Evolutionary conservation across 176 grass and related monocot genomes (phyloP).

Genomic region (Themeda triandra): DNA sequence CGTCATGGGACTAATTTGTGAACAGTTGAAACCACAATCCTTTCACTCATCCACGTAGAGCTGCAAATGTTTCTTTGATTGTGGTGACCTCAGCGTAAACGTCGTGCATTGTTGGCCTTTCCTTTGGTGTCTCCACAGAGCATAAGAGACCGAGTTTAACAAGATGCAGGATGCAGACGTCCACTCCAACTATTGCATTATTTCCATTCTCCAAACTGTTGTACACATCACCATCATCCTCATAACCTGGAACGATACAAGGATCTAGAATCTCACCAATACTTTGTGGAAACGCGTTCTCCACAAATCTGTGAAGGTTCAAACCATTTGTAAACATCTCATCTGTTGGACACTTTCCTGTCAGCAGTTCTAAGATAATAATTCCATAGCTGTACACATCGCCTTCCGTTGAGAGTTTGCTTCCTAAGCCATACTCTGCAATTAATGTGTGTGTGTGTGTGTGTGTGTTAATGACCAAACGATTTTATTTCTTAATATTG

Average conservation of each 20-base stretch:
- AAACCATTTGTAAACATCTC: slow-evolving; percentile 43
- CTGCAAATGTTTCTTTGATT: slow-evolving; percentile 16
- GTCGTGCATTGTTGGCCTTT: slow-evolving; percentile 42
- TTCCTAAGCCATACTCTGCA: slow-evolving; percentile 49
- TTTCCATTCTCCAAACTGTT: background rate
- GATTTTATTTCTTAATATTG: background rate
- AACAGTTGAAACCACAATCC: background rate
- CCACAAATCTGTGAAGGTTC: slow-evolving; percentile 43
- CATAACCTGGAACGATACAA: background rate
- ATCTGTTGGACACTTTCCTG: slow-evolving; percentile 40
- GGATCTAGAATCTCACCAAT: slow-evolving; percentile 32
- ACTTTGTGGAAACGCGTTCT: slow-evolving; percentile 13
- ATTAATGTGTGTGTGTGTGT: background rate
- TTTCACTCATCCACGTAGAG: background rate
- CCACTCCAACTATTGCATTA: background rate
- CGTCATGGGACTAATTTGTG: background rate
- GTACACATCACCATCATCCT: background rate
- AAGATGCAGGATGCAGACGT: slow-evolving; percentile 21
- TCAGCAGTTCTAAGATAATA: slow-evolving; percentile 51
- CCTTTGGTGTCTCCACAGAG: slow-evolving; percentile 31
- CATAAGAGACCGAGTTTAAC: slow-evolving; percentile 45
- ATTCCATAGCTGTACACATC: slow-evolving; percentile 67
- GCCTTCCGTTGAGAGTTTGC: slow-evolving; percentile 31
- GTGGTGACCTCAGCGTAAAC: slow-evolving; percentile 24
- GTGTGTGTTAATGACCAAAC: background rate